Evolutionary conservation across 176 grass and related monocot genomes (phyloP).

Genomic region (Saccharum spontaneum): DNA sequence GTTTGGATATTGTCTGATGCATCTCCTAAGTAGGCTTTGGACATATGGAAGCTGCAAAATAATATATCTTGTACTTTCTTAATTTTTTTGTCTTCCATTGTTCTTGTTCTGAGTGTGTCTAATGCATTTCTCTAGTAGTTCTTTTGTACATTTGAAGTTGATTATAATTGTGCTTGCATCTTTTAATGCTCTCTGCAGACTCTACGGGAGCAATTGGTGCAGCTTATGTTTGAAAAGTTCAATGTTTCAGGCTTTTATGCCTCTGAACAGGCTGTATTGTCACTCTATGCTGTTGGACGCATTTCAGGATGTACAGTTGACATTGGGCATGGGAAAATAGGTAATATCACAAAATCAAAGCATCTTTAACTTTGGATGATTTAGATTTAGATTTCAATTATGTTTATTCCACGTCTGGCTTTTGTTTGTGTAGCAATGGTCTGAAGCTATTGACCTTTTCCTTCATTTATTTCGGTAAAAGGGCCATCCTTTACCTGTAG

Average conservation of each 20-base stretch:
- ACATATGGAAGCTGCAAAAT: background rate
- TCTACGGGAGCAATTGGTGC: constrained; percentile 79
- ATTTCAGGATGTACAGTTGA: constrained; percentile 96
- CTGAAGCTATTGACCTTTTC: background rate
- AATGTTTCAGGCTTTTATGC: constrained; percentile 99
- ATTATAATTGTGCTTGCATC: constrained; percentile 3
- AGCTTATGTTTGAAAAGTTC: constrained; percentile 99
- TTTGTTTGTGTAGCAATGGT: background rate
- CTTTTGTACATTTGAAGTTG: constrained; percentile 12
- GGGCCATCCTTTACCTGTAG: background rate
- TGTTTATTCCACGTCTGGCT: background rate
- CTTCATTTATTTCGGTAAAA: background rate
- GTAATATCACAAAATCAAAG: constrained; percentile 40
- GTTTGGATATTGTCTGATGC: constrained; percentile 1
- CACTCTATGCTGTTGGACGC: constrained; percentile 96
- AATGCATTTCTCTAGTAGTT: constrained; percentile 8
- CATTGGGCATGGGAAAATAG: constrained; percentile 97
- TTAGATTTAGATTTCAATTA: background rate
- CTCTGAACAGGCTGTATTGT: constrained; percentile 93
- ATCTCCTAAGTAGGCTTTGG: background rate
- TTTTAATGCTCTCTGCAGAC: constrained; percentile 50
- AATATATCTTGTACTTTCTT: background rate
- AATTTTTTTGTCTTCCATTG: background rate
- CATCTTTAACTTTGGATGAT: background rate
- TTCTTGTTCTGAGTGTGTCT: background rate